These are phyloP conservation scores for Hydrangea macrophylla DNA, from an alignment of 148 eudicot species.

Conservation along the genomic window DNA sequence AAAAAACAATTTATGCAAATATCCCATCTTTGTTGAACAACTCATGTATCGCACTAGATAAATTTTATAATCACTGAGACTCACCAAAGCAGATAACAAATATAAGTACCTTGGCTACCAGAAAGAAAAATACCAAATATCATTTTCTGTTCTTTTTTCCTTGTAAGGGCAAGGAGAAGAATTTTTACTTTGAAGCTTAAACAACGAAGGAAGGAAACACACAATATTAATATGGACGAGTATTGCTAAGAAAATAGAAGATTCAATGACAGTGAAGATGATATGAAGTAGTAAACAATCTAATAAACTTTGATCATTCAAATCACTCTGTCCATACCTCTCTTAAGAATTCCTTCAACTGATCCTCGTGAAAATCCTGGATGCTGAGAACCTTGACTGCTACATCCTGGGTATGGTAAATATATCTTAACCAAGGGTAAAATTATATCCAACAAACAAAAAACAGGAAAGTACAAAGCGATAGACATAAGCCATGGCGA, in stretches of 20 bases:
- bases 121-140: too few relatives aligned
- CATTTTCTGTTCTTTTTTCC: too few relatives aligned
- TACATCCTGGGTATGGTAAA: constrained; percentile 57
- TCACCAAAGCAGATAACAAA: too few relatives aligned
- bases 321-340: constrained; percentile 49
- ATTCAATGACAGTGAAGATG: too few relatives aligned
- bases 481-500: too few relatives aligned
- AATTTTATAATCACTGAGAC: too few relatives aligned
- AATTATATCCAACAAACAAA: not conserved
- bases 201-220: not conserved
- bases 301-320: constrained; percentile 5
- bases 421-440: not conserved
- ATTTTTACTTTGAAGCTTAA: not conserved
- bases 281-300: not conserved
- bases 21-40: too few relatives aligned
- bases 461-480: not conserved
- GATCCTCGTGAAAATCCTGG: constrained; percentile 83
- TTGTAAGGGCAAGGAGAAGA: too few relatives aligned
- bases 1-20: not conserved
- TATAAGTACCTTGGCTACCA: too few relatives aligned
- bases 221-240: not conserved
- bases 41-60: not conserved
- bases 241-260: too few relatives aligned
- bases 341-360: constrained; percentile 81
- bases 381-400: constrained; percentile 83